A percentile compares a stretch with the other conserved stretches of the same genome.
Conservation (phyloP, 2,329 filamentous ascomycete genomes). For the Daldinia sp. region DNA sequence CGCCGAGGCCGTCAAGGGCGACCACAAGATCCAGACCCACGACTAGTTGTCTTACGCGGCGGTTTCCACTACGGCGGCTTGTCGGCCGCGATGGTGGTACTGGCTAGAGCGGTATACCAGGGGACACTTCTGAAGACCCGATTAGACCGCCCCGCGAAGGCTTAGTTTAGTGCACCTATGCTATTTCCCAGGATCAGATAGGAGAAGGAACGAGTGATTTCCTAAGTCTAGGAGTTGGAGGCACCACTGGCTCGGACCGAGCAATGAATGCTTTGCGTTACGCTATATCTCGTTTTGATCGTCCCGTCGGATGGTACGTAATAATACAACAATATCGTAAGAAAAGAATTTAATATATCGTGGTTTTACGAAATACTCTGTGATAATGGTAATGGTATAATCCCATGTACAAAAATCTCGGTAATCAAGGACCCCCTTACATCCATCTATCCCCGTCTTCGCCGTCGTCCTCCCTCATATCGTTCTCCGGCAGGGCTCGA, state of each 20-base stretch:
- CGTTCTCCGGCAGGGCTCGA: slow-evolving; percentile 12
- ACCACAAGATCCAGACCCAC: slow-evolving; percentile 85
- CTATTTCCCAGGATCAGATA: background rate
- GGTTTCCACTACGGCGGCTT: background rate
- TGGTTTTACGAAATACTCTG: background rate
- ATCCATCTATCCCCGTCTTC: slow-evolving; percentile 23
- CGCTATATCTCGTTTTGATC: background rate
- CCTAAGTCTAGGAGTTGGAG: slow-evolving; percentile 5
- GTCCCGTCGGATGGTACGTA: slow-evolving; percentile 1
- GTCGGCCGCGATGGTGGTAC: background rate
- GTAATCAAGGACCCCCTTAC: background rate
- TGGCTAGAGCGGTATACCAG: background rate
- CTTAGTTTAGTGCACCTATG: background rate
- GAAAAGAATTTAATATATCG: background rate
- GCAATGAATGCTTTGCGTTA: background rate
- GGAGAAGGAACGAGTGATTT: background rate
- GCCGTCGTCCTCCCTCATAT: slow-evolving; percentile 29
- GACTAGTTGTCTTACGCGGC: slow-evolving; percentile 52
- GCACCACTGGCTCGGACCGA: background rate
- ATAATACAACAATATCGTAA: slow-evolving; percentile 8
- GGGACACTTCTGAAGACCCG: background rate
- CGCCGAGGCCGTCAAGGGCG: slow-evolving; percentile 86
- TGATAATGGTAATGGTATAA: background rate
- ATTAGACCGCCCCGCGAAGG: background rate
- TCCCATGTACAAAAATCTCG: background rate